These are phyloP conservation scores for Alternaria ventricosa DNA, from an alignment of 2,329 filamentous ascomycete species.

Conservation along the genomic window DNA sequence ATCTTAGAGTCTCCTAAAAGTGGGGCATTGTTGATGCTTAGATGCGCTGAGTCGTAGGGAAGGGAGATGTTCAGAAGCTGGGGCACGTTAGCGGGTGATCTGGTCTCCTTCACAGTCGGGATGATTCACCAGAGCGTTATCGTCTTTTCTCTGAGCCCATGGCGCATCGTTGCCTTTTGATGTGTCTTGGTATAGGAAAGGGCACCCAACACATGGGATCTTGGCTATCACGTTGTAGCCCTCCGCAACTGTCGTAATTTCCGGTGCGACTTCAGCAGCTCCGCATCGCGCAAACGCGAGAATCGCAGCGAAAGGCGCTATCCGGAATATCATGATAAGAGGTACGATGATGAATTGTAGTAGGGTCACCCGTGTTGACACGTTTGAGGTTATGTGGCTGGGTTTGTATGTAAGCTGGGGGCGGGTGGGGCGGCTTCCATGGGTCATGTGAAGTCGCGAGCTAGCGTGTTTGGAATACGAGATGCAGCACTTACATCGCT, in stretches of 20 bases:
- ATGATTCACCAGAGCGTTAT: conserved; percentile 34
- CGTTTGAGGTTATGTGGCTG: conserved; percentile 11
- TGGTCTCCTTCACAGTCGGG: background rate
- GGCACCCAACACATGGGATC: conserved; percentile 42
- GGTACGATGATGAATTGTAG: background rate
- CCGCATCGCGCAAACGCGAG: conserved; percentile 1
- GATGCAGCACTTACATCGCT: background rate
- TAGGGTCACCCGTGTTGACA: conserved; percentile 11
- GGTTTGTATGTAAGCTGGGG: conserved; percentile 6
- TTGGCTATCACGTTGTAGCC: conserved; percentile 44
- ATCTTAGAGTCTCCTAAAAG: conserved; percentile 25
- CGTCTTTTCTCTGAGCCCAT: conserved; percentile 34
- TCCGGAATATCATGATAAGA: conserved; percentile 24
- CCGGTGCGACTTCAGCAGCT: conserved; percentile 32
- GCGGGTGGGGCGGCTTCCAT: conserved; percentile 13
- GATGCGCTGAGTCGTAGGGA: conserved; percentile 30
- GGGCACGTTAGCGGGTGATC: background rate
- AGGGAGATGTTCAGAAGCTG: conserved; percentile 43
- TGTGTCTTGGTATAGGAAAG: conserved; percentile 41
- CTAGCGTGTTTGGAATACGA: conserved; percentile 11
- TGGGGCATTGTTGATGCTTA: conserved; percentile 35
- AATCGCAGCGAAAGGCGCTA: conserved; percentile 8
- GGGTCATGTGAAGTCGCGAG: conserved; percentile 16
- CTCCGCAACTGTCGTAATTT: conserved; percentile 38
- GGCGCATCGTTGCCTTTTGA: conserved; percentile 29